These are phyloP conservation scores for Sarocladiaceae sp. DNA, from an alignment of 2,329 filamentous ascomycete genomes.

Conservation along the genomic window DNA sequence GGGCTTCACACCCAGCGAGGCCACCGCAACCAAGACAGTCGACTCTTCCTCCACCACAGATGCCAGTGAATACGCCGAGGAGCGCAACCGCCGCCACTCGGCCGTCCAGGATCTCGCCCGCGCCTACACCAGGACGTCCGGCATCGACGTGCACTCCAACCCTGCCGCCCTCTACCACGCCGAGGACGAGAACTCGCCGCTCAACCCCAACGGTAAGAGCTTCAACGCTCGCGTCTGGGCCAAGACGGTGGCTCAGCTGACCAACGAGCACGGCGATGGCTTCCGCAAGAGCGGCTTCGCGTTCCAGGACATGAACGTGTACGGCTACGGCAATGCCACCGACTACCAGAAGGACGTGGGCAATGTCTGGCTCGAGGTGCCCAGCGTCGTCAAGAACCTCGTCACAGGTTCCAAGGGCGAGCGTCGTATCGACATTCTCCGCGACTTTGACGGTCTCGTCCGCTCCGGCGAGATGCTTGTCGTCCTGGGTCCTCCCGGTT, in stretches of 20 bases:
- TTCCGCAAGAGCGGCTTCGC: conserved; percentile 22
- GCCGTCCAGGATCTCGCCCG: conserved; percentile 46
- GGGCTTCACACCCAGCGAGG: not conserved
- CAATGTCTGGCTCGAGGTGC: conserved; percentile 23
- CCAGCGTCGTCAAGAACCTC: conserved; percentile 8
- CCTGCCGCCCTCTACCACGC: conserved; percentile 1
- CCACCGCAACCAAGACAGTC: conserved; percentile 8
- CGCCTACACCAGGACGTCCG: conserved; percentile 41
- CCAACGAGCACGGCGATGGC: conserved; percentile 14
- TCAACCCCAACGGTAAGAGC: conserved; percentile 25
- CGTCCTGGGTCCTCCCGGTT: conserved; percentile 45
- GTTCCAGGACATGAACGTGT: conserved; percentile 38
- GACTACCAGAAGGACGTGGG: conserved; percentile 37
- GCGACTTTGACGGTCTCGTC: conserved; percentile 42
- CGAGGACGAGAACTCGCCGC: conserved; percentile 25
- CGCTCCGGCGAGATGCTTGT: conserved; percentile 49
- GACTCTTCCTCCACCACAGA: conserved; percentile 14
- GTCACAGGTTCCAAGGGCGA: conserved; percentile 4
- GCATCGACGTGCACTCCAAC: conserved; percentile 2
- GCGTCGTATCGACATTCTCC: conserved; percentile 34
- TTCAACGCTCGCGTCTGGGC: conserved; percentile 37
- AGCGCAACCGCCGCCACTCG: conserved; percentile 38
- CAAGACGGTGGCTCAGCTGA: conserved; percentile 16
- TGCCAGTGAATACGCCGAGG: conserved; percentile 32
- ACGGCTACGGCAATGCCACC: conserved; percentile 38